Conservation (phyloP, 345 rosid genomes). For the Physaria fendleri region DNA sequence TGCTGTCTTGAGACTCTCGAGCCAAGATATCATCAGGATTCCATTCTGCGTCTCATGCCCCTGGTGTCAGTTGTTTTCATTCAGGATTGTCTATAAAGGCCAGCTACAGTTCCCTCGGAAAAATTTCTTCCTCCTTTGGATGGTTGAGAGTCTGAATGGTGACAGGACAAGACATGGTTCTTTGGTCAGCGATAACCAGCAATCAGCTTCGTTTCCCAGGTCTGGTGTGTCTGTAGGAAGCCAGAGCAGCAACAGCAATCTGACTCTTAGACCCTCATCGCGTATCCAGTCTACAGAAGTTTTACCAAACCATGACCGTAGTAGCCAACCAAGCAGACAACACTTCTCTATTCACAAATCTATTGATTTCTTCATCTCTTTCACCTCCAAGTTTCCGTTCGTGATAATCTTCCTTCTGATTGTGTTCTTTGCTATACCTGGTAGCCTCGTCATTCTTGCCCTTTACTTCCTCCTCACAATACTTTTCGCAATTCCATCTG, state of each 20-base stretch:
- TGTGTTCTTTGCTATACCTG: conserved; percentile 49
- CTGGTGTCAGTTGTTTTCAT: conserved; percentile 51
- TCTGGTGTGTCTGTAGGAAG: conserved; percentile 26
- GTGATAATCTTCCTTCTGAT: conserved; percentile 43
- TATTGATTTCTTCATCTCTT: conserved; percentile 48
- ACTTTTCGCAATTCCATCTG: conserved; percentile 51
- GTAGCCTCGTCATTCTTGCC: conserved; percentile 46
- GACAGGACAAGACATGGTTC: conserved; percentile 33
- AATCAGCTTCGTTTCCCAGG: conserved; percentile 21
- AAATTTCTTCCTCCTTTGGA: conserved; percentile 65
- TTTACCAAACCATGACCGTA: conserved; percentile 9
- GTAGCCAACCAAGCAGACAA: conserved; percentile 29
- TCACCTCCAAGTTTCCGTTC: conserved; percentile 55
- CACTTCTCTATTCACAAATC: conserved; percentile 43
- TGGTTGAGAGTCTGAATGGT: conserved; percentile 64
- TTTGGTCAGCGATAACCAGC: conserved; percentile 27
- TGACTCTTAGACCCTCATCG: conserved; percentile 10
- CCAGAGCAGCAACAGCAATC: conserved; percentile 16
- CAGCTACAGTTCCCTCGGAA: conserved; percentile 49
- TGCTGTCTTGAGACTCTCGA: conserved; percentile 42
- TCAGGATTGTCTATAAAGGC: conserved; percentile 45
- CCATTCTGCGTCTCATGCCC: conserved; percentile 60
- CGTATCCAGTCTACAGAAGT: conserved; percentile 18
- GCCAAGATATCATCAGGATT: conserved; percentile 37
- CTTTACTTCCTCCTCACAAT: conserved; percentile 51